Conservation (phyloP, 169 alveolate genomes). For the Condylostoma magnum region DNA sequence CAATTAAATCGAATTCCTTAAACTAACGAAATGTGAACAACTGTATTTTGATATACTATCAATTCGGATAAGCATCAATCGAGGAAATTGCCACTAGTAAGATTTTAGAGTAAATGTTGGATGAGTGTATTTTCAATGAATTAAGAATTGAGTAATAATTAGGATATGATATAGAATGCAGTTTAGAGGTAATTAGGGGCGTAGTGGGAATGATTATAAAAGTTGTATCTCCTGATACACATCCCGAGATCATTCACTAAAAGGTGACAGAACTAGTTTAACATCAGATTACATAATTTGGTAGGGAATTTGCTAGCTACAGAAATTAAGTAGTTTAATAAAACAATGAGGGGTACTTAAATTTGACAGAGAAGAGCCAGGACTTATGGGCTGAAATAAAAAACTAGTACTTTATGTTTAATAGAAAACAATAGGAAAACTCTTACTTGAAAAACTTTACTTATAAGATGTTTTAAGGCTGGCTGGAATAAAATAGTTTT, state of each 20-base stretch:
- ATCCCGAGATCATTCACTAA: neutral
- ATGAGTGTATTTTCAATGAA: neutral
- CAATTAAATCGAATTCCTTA: neutral
- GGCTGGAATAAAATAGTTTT: neutral
- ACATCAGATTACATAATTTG: neutral
- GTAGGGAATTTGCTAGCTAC: neutral
- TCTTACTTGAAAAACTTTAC: neutral
- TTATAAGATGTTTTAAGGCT: neutral
- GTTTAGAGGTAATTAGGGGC: neutral
- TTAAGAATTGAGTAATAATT: slow-evolving; percentile 17
- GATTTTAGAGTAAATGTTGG: neutral
- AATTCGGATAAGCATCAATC: slow-evolving; percentile 9
- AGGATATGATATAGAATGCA: neutral
- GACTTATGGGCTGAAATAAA: slow-evolving; percentile 21
- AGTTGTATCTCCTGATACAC: neutral
- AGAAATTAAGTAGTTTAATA: neutral
- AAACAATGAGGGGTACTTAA: neutral
- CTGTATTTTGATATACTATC: slow-evolving; percentile 4
- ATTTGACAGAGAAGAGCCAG: neutral
- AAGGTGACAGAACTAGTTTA: neutral
- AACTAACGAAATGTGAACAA: neutral
- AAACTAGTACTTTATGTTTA: slow-evolving; percentile 8
- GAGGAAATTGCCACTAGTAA: neutral
- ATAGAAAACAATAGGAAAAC: slow-evolving; percentile 1
- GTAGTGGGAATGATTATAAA: slow-evolving; percentile 1